Evolutionary conservation across 495 filamentous ascomycete genomes (phyloP).

Genomic region (Margaritispora aquatica): DNA sequence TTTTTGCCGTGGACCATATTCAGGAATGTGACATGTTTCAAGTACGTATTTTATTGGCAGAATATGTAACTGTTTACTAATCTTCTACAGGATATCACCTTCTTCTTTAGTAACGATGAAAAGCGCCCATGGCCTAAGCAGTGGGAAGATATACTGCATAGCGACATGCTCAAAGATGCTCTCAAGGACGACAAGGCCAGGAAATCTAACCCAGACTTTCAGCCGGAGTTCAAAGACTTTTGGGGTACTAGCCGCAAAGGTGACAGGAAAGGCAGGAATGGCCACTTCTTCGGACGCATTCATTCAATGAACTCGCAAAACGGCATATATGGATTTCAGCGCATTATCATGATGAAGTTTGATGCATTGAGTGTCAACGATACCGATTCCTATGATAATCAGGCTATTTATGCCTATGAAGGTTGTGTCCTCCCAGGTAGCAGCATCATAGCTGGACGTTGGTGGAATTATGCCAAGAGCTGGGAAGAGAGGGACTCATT

Average conservation of each 20-base stretch:
- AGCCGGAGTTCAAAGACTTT: conserved; percentile 13
- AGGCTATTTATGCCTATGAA: conserved; percentile 33
- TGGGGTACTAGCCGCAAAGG: conserved; percentile 12
- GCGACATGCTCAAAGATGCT: conserved; percentile 9
- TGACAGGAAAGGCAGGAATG: neutral
- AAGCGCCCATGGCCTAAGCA: conserved; percentile 8
- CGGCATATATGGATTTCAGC: conserved; percentile 22
- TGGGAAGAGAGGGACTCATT: conserved; percentile 6
- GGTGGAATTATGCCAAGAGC: conserved; percentile 29
- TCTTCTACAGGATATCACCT: conserved; percentile 12
- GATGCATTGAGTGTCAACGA: neutral
- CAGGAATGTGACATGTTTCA: conserved; percentile 12
- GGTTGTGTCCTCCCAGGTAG: conserved; percentile 44
- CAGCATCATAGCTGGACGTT: conserved; percentile 38
- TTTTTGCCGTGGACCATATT: neutral
- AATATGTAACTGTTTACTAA: neutral
- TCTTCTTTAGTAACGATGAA: conserved; percentile 17
- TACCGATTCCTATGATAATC: neutral
- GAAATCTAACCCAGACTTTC: neutral
- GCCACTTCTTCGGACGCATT: conserved; percentile 22
- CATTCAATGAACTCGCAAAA: conserved; percentile 18
- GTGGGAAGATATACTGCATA: conserved; percentile 11
- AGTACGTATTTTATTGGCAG: conserved; percentile 1
- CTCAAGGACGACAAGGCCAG: neutral
- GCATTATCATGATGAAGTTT: conserved; percentile 19